Evolutionary conservation across 2,329 filamentous ascomycete genomes (phyloP).

Genomic region (Bisporella sp.): DNA sequence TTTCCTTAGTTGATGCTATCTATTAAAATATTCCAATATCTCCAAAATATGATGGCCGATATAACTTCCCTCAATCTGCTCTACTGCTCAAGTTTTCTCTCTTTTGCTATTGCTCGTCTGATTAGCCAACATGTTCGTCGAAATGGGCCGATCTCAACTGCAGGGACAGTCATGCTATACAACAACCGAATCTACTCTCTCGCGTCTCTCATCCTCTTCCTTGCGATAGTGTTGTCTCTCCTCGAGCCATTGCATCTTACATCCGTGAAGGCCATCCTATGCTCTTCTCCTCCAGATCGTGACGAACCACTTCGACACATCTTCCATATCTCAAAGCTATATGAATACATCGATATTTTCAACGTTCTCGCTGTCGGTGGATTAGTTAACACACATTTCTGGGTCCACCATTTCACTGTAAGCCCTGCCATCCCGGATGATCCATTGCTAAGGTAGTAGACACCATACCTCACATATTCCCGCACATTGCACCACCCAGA

Average conservation of each 20-base stretch:
- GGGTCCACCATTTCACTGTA: conserved; percentile 25
- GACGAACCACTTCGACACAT: conserved; percentile 4
- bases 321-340: conserved; percentile 26
- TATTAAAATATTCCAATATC: no score
- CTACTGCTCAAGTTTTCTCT: conserved; percentile 13
- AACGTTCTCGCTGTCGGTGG: conserved; percentile 23
- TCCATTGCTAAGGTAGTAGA: conserved; percentile 1
- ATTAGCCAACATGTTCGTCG: no score
- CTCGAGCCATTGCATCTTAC: background rate
- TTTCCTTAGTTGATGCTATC: no score
- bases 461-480: conserved; percentile 24
- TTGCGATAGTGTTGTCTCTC: background rate
- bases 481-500: conserved; percentile 12
- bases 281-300: background rate
- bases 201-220: conserved; percentile 2
- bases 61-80: no score
- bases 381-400: conserved; percentile 22
- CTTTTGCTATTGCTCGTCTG: background rate
- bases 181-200: conserved; percentile 2
- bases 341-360: conserved; percentile 27
- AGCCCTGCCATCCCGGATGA: background rate
- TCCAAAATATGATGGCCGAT: no score
- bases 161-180: conserved; percentile 1
- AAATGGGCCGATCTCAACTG: background rate
- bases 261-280: background rate